Evolutionary conservation across 1,284 basidiomycete species (phyloP).

Genomic region (Trichosporon sp.): DNA sequence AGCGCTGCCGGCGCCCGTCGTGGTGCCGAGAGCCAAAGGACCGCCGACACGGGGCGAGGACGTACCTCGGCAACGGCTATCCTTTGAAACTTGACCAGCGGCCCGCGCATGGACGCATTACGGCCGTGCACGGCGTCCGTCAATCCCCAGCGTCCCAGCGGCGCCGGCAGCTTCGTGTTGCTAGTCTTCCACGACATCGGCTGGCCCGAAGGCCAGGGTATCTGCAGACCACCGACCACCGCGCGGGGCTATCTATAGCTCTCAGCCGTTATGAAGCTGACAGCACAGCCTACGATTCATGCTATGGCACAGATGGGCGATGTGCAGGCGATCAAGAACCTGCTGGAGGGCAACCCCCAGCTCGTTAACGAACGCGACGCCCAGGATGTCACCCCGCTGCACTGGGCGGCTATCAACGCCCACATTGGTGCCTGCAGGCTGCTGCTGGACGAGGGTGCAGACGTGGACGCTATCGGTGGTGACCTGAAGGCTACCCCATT

Average conservation of each 20-base stretch:
- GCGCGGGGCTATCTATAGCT: not conserved
- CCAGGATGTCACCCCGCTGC: slow-evolving; percentile 88
- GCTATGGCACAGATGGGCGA: slow-evolving; percentile 84
- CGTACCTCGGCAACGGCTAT: not conserved
- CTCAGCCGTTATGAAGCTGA: not conserved
- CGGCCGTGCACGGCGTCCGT: not conserved
- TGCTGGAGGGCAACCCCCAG: slow-evolving; percentile 63
- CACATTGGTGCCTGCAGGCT: slow-evolving; percentile 51
- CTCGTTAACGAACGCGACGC: slow-evolving; percentile 77
- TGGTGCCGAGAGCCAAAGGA: not conserved
- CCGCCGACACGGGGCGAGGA: not conserved
- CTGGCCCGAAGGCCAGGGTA: not conserved
- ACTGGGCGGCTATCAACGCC: slow-evolving; percentile 77
- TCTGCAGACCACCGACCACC: not conserved
- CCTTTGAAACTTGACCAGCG: not conserved
- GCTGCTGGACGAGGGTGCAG: slow-evolving; percentile 86
- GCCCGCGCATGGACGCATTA: not conserved
- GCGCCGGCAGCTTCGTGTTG: not conserved
- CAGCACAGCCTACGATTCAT: slow-evolving; percentile 60
- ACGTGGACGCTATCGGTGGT: slow-evolving; percentile 88
- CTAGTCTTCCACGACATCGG: not conserved
- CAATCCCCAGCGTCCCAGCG: not conserved
- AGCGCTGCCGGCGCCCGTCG: too few relatives aligned
- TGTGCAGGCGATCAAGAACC: slow-evolving; percentile 58
- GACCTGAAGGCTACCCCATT: slow-evolving; percentile 93